Conservation (phyloP, 805 yeast genomes). For the Alloascoidea hylecoeti region DNA sequence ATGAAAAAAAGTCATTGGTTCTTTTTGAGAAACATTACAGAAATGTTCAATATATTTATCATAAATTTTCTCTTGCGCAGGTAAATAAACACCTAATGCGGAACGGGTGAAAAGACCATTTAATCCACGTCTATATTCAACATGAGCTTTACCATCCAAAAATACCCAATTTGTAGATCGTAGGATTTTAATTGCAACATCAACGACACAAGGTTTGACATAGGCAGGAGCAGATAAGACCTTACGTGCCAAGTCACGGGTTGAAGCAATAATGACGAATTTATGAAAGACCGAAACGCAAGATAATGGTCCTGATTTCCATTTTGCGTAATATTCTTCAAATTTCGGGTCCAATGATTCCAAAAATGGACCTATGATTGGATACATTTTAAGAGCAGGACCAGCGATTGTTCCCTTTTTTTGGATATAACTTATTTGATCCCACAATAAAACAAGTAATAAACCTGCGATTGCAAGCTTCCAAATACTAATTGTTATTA, state of each 20-base stretch:
- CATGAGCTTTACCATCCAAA: conserved; percentile 89
- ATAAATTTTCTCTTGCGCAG: conserved; percentile 73
- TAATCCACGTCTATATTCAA: conserved; percentile 80
- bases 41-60: conserved; percentile 67
- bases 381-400: conserved; percentile 80
- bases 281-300: conserved; percentile 98
- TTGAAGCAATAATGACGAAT: conserved; percentile 87
- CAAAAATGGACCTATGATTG: conserved; percentile 90
- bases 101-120: conserved; percentile 78
- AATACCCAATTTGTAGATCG: conserved; percentile 98
- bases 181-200: conserved; percentile 85
- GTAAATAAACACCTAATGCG: conserved; percentile 76
- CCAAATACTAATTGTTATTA: too few species aligned
- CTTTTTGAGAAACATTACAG: conserved; percentile 33
- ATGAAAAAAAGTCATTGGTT: conserved; percentile 75
- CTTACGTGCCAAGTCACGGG: conserved; percentile 79
- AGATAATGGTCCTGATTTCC: conserved; percentile 89
- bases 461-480: too few species aligned
- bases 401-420: conserved; percentile 88
- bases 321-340: conserved; percentile 82
- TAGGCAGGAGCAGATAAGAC: conserved; percentile 71
- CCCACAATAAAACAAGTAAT: too few species aligned
- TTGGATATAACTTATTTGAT: too few species aligned
- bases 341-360: conserved; percentile 93
- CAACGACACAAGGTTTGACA: conserved; percentile 97